A percentile compares a stretch with the other conserved stretches of the same genome.
Conservation (phyloP, 192 early-diverging fungal species). For the Allomyces macrogynus region DNA sequence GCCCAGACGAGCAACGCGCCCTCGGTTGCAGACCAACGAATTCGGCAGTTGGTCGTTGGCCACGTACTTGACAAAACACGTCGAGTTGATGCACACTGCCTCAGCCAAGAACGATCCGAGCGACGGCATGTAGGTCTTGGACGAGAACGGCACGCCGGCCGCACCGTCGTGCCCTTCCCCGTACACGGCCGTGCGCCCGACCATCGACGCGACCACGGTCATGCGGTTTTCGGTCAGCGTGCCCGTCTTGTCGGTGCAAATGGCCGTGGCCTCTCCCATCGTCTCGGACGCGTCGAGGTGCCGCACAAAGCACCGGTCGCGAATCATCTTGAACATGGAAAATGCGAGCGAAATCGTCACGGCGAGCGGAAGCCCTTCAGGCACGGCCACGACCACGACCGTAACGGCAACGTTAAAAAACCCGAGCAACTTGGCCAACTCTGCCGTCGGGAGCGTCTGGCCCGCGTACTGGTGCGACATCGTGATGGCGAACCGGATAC, state of each 20-base stretch:
- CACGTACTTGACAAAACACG: slow-evolving; percentile 29
- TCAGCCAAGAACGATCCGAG: slow-evolving; percentile 19
- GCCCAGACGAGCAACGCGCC: slow-evolving; percentile 29
- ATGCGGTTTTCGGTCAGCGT: slow-evolving; percentile 41
- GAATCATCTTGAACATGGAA: slow-evolving; percentile 45
- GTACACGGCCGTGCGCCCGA: slow-evolving; percentile 19
- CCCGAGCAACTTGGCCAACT: neutral
- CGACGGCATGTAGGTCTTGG: slow-evolving; percentile 11
- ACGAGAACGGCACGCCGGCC: slow-evolving; percentile 14
- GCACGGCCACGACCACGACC: slow-evolving; percentile 39
- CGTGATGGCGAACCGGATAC: slow-evolving; percentile 25
- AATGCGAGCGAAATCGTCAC: slow-evolving; percentile 37
- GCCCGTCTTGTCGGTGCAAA: slow-evolving; percentile 43
- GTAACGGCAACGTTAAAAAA: slow-evolving; percentile 20
- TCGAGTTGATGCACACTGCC: slow-evolving; percentile 28
- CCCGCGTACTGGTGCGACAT: slow-evolving; percentile 22
- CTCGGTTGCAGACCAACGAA: slow-evolving; percentile 38
- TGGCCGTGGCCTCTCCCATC: slow-evolving; percentile 39
- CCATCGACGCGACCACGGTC: slow-evolving; percentile 29
- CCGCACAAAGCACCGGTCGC: slow-evolving; percentile 39
- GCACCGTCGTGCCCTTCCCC: slow-evolving; percentile 33
- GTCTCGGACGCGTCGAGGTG: slow-evolving; percentile 40
- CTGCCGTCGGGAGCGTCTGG: neutral
- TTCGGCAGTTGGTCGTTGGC: slow-evolving; percentile 11
- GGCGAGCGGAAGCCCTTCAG: slow-evolving; percentile 41